These are phyloP conservation scores for Hirschfeldia incana DNA, from an alignment of 345 rosid species.

Conservation along the genomic window DNA sequence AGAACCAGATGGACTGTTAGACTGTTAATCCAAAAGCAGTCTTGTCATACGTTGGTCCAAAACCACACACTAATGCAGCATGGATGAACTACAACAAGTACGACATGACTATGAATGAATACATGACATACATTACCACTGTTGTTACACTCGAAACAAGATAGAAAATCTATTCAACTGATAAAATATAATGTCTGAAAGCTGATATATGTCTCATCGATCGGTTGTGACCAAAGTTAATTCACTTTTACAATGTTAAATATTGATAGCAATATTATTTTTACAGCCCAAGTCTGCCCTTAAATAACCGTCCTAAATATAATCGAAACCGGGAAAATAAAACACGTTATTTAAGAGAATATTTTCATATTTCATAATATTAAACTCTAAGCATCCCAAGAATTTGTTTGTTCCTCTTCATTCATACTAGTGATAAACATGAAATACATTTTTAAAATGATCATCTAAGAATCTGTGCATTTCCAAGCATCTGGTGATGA, in stretches of 20 bases:
- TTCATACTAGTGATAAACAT: constrained; percentile 1
- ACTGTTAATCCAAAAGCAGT: neutral
- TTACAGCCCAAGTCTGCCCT: neutral
- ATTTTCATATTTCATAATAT: neutral
- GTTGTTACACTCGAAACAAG: constrained; percentile 60
- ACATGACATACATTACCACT: constrained; percentile 3
- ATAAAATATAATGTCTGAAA: neutral
- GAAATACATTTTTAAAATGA: constrained; percentile 1
- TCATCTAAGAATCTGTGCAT: constrained; percentile 64
- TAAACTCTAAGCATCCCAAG: constrained; percentile 3
- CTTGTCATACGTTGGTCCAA: neutral
- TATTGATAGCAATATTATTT: too few species aligned
- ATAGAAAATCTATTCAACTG: constrained; percentile 45
- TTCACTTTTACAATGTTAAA: constrained; percentile 48
- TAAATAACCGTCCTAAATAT: constrained; percentile 5
- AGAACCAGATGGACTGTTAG: neutral
- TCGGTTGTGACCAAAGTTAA: constrained; percentile 43
- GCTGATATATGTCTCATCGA: constrained; percentile 6
- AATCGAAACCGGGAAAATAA: neutral
- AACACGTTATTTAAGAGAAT: neutral
- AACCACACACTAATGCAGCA: constrained; percentile 4
- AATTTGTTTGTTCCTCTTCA: neutral
- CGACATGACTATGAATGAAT: constrained; percentile 41
- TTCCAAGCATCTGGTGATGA: constrained; percentile 47
- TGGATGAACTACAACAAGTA: constrained; percentile 20